Base-by-base conservation (phyloP, 2,329 filamentous ascomycete genomes). In the Ceratocystis papillata region DNA sequence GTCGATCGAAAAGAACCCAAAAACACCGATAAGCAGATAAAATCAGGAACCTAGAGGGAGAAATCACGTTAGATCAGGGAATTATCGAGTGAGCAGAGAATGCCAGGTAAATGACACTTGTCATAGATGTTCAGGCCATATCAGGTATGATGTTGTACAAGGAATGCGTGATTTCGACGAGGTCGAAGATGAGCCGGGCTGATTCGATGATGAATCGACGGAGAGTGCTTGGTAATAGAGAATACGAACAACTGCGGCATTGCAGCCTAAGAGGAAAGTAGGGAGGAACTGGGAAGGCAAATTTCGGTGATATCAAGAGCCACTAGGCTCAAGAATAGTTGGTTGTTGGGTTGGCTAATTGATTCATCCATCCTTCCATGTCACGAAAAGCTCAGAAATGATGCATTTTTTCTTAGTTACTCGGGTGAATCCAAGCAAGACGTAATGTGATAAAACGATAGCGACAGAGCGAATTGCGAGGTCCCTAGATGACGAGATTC, bases 1-100 rank as follows among this genome's bases (percentile, higher is more conserved):
- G 44, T 63, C 46, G 53, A 65, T 65, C 55, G 46, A 60, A 63
- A 65, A 59, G 53, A 65, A 59, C 63, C 41, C 63, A 59, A 63
- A 41, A 66, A 57, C 65, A 66, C 65, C 60, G 60, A 57, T 59
- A 50, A 64, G 44, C 61, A 62, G 57, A 59, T 55, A 60, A 59
- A 64, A 57, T 59, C 50, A 67, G 55, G 45, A 50, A 50, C 62
- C 45, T 67, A 57, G 55, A 10, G 15, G 17, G 2, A 12, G 17
- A 4, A 20, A 33, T 1, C 5, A 20, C 5, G 55, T 37, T 59
- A 59, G 55, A 59, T 1, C 3, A 59, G 8, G 10, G 15, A 7
- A n/a, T 8, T 1, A 59, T 1, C 12, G 55, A 59, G 48, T 25
- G 48, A 10, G 48, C 22, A 53, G 10, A 22, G 10, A 28, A 25